These are phyloP conservation scores for Geranomyces michiganensis DNA, from an alignment of 192 early-diverging fungal species.

Conservation along the genomic window DNA sequence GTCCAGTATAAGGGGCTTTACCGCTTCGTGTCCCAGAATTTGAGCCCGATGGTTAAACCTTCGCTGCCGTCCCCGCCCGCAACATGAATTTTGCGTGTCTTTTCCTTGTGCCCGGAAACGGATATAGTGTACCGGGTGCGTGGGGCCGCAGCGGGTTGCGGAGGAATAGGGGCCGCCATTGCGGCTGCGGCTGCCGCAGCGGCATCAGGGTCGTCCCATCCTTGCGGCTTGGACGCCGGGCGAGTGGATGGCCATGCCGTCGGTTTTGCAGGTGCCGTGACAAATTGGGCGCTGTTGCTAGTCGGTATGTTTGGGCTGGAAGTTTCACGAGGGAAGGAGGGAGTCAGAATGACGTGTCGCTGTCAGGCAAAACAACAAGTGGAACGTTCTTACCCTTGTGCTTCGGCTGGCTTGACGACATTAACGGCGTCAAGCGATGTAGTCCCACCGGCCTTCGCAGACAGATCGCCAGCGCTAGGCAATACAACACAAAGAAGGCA, in stretches of 20 bases:
- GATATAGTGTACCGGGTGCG: conserved; percentile 20
- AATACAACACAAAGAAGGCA: no score
- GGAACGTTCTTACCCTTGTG: no score
- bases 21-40: conserved; percentile 50
- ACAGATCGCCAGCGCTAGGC: no score
- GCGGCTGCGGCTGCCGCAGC: neutral
- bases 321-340: no score
- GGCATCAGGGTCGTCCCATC: neutral
- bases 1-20: no score
- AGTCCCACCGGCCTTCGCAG: no score
- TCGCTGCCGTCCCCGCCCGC: conserved; percentile 29
- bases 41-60: conserved; percentile 43
- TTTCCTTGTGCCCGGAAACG: conserved; percentile 12
- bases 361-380: no score
- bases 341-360: no score
- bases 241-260: neutral
- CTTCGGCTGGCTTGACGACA: no score
- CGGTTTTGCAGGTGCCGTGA: neutral
- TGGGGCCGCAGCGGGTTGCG: neutral
- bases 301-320: no score
- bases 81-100: conserved; percentile 46
- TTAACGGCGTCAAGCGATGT: no score
- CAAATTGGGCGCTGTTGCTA: no score
- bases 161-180: neutral
- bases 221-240: conserved; percentile 5